Evolutionary conservation across 768 basidiomycete species (phyloP).

Genomic region (Pleurotus platypus): DNA sequence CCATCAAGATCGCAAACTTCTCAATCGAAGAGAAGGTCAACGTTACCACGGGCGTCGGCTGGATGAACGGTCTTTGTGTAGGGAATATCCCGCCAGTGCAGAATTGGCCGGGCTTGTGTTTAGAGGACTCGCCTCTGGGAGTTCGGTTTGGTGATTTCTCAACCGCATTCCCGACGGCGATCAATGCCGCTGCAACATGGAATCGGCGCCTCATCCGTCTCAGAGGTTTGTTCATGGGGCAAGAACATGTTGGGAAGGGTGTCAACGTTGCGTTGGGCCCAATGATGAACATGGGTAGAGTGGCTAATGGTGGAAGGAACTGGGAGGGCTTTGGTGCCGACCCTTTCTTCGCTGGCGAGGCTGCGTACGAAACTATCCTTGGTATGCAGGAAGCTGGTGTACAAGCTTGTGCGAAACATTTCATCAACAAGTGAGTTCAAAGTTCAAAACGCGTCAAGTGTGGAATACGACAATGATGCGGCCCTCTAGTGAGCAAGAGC

Average conservation of each 20-base stretch:
- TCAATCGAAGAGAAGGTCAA: conserved; percentile 64
- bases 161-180: conserved; percentile 79
- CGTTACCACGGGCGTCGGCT: conserved; percentile 65
- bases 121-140: conserved; percentile 78
- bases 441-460: background rate
- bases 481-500: conserved; percentile 60
- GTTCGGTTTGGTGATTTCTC: conserved; percentile 72
- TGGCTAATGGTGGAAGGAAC: conserved; percentile 79
- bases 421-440: conserved; percentile 61
- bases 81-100: conserved; percentile 29
- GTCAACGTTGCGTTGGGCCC: conserved; percentile 76
- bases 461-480: conserved; percentile 34
- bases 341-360: conserved; percentile 81
- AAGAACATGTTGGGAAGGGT: conserved; percentile 82
- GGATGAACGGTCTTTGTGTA: conserved; percentile 63
- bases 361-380: conserved; percentile 74
- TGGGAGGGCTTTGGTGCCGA: conserved; percentile 97
- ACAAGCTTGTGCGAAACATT: conserved; percentile 86
- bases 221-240: conserved; percentile 76
- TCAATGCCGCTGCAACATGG: conserved; percentile 83
- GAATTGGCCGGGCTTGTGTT: conserved; percentile 66
- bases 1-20: conserved; percentile 38
- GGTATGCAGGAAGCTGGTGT: conserved; percentile 80
- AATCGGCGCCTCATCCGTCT: conserved; percentile 75
- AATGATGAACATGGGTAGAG: conserved; percentile 80